Conservation (phyloP, 169 alveolate genomes). For the Nephromyces sp. region DNA sequence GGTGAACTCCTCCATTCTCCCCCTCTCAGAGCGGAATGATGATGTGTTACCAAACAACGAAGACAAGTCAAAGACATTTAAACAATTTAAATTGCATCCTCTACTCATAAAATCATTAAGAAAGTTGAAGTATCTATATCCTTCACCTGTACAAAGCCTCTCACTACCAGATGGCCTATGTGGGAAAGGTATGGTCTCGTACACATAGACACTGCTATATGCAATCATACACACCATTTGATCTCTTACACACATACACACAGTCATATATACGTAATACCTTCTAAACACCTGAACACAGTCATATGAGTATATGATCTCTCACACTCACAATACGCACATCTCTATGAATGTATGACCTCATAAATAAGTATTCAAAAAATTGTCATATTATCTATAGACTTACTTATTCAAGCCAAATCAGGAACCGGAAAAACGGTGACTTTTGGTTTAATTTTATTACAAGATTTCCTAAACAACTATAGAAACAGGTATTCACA, state of each 20-base stretch:
- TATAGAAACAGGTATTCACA: too few species aligned
- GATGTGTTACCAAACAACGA: too few species aligned
- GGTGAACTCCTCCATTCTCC: too few species aligned
- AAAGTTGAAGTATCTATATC: background rate
- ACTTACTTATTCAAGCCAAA: slow-evolving; percentile 40
- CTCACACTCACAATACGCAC: background rate
- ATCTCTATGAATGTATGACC: background rate
- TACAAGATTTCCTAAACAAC: slow-evolving; percentile 12
- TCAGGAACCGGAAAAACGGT: slow-evolving; percentile 50
- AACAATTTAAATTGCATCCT: background rate
- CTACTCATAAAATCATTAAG: slow-evolving; percentile 1
- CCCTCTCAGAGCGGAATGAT: too few species aligned
- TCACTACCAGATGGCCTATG: background rate
- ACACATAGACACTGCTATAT: background rate
- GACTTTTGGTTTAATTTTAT: slow-evolving; percentile 21
- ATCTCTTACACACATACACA: background rate
- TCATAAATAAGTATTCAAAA: too few species aligned
- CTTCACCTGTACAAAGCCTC: slow-evolving; percentile 7
- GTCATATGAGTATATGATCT: background rate
- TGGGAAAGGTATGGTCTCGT: background rate
- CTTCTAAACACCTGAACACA: background rate
- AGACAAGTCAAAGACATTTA: too few species aligned
- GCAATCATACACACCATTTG: background rate
- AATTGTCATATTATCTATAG: too few species aligned
- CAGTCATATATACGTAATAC: background rate